Evolutionary conservation across 2,329 filamentous ascomycete species (phyloP).

Genomic region (Escovopsis weberi): DNA sequence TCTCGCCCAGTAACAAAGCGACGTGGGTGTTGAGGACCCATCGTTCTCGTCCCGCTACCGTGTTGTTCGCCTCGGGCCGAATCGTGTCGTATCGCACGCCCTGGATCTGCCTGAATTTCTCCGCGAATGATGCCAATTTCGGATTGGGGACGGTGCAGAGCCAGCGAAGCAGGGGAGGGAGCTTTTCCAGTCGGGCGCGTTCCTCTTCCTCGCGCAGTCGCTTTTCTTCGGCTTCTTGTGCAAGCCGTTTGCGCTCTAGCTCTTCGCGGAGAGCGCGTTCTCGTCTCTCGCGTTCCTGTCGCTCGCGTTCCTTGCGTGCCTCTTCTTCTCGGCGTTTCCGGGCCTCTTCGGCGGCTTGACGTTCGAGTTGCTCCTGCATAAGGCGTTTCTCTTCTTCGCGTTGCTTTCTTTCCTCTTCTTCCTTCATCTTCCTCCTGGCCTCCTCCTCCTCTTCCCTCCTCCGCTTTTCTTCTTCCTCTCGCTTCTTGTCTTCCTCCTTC

Average conservation of each 20-base stretch:
- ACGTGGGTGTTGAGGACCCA: slow-evolving; percentile 53
- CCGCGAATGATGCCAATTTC: slow-evolving; percentile 33
- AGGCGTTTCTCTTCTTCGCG: slow-evolving; percentile 33
- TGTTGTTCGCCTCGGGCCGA: slow-evolving; percentile 35
- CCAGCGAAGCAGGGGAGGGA: slow-evolving; percentile 48
- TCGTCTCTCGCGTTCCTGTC: slow-evolving; percentile 33
- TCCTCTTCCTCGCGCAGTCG: slow-evolving; percentile 40
- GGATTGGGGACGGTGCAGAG: slow-evolving; percentile 38
- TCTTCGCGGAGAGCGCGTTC: slow-evolving; percentile 30
- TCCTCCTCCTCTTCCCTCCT: slow-evolving; percentile 27
- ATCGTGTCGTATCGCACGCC: slow-evolving; percentile 53
- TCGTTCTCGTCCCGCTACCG: slow-evolving; percentile 44
- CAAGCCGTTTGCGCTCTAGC: slow-evolving; percentile 32
- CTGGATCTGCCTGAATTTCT: slow-evolving; percentile 40
- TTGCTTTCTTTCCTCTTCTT: slow-evolving; percentile 19
- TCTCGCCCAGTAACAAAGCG: slow-evolving; percentile 49
- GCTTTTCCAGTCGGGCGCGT: slow-evolving; percentile 36
- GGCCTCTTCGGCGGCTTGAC: slow-evolving; percentile 34
- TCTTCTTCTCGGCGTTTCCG: slow-evolving; percentile 27
- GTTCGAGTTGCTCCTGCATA: slow-evolving; percentile 29
- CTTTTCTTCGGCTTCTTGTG: slow-evolving; percentile 36
- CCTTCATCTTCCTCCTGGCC: slow-evolving; percentile 20
- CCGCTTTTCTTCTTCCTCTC: slow-evolving; percentile 19
- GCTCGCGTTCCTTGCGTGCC: slow-evolving; percentile 34
- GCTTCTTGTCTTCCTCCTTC: slow-evolving; percentile 23